A percentile compares a stretch with the other conserved stretches of the same genome.
Evolutionary conservation across 2,329 filamentous ascomycete genomes (phyloP).

Genomic region (Triangularia setosa): DNA sequence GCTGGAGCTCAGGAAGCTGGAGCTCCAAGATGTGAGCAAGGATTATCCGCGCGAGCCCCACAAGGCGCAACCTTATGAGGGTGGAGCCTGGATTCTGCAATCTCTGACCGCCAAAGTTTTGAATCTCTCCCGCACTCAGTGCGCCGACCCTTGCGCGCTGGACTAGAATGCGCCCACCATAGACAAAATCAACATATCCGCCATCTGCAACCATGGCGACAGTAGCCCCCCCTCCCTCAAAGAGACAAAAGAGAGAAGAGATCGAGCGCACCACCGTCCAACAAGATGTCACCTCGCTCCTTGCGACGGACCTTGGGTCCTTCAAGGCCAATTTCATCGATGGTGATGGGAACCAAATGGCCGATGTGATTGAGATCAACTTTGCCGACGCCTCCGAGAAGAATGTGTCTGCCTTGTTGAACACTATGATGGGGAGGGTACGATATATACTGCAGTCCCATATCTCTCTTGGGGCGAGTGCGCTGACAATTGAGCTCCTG

Average conservation of each 20-base stretch:
- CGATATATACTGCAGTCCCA: slow-evolving; percentile 19
- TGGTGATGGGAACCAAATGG: slow-evolving; percentile 66
- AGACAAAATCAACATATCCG: neutral
- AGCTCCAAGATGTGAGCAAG: neutral
- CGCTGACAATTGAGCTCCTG: slow-evolving; percentile 5
- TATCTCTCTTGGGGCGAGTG: neutral
- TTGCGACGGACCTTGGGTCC: slow-evolving; percentile 67
- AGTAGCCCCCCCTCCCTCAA: slow-evolving; percentile 42
- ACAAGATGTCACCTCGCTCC: slow-evolving; percentile 67
- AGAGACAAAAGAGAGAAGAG: slow-evolving; percentile 75
- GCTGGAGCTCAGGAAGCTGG: neutral
- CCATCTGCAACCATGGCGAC: slow-evolving; percentile 31
- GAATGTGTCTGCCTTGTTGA: slow-evolving; percentile 83
- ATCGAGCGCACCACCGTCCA: slow-evolving; percentile 69
- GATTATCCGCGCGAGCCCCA: neutral
- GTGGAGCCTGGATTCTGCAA: slow-evolving; percentile 23
- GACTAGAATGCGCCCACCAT: neutral
- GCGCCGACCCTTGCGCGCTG: neutral
- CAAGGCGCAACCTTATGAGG: neutral
- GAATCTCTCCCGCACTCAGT: neutral
- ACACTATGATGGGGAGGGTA: slow-evolving; percentile 76
- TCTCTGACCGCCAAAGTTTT: slow-evolving; percentile 28
- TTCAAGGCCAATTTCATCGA: slow-evolving; percentile 87
- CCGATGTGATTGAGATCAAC: slow-evolving; percentile 69
- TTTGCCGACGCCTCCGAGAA: slow-evolving; percentile 82